Evolutionary conservation across 805 yeast genomes (phyloP), one percentile per base, ranked within the genome.

Genomic region (Wickerhamia fluorescens): DNA sequence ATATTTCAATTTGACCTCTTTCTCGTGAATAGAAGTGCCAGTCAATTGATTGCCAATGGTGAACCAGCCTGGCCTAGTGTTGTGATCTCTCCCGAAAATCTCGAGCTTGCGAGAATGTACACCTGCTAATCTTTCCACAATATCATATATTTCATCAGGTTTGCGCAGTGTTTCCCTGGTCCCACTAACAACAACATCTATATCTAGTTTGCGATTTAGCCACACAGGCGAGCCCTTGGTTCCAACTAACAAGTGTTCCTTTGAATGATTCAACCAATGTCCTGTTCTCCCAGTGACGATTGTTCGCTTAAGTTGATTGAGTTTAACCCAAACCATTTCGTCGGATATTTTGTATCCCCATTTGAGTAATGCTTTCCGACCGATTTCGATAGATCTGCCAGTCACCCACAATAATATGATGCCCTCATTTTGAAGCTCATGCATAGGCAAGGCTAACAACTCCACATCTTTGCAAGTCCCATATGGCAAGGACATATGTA

Each of bases 261-360:
- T 88, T 0, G 95, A 82, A 54, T 88, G 97, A 49, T 88, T 88
- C 30, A 88, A 64, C 97, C 97, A 88, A 51, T 88, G 97, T 0
- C 97, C 97, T 0, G 97, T 88, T 39, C 96, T 62, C 1, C 97
- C 97, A 0, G 97, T 89, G 35, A 94, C 87, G 24, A 88, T 87
- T 0, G 96, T 88, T 36, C 95, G 63, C 13, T 79, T 74, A 36
- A 89, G 57, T 50, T 89, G 96, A 51, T 88, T 88, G 4, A 92
- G 75, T 52, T 88, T 88, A 35, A 86, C 71, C 97, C 97, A 88
- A 6, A 88, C 72, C 37, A 88, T 54, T 50, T 88, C 96, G 51
- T 87, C 89, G 14, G 73, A 58, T 4, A 80, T 73, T 20, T 56
- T 49, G 49, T 88, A 88, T 2, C 96, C 96, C 95, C 96, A 87